phyloP scores from a whole-genome alignment of 2,329 filamentous ascomycete species.

The Ustulina deusta region DNA sequence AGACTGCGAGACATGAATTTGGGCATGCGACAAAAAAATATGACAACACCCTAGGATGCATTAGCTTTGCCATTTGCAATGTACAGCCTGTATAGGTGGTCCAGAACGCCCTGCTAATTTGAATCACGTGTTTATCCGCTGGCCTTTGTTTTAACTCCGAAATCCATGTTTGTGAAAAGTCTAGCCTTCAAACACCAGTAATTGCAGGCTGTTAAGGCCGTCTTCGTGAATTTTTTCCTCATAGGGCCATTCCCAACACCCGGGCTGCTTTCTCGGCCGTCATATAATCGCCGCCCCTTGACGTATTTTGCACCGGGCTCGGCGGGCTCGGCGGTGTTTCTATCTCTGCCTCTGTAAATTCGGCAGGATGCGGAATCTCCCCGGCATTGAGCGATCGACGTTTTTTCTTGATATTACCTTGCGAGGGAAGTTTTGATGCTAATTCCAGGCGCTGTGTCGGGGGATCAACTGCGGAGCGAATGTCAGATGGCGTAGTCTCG shows the following conservation, averaged over 20 bases:
- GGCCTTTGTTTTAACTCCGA: constrained; percentile 14
- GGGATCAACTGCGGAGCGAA: constrained; percentile 39
- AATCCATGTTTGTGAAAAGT: constrained; percentile 15
- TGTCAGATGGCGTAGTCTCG: constrained; percentile 42
- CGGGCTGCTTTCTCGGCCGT: constrained; percentile 50
- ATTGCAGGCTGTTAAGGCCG: neutral
- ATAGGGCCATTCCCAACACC: constrained; percentile 49
- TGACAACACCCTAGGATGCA: constrained; percentile 19
- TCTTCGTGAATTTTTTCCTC: constrained; percentile 11
- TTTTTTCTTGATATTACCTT: constrained; percentile 54
- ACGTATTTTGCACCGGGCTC: constrained; percentile 44
- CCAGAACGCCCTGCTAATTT: constrained; percentile 38
- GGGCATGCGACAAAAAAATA: neutral
- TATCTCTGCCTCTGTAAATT: constrained; percentile 45
- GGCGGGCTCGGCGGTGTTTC: constrained; percentile 50
- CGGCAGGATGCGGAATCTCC: constrained; percentile 51
- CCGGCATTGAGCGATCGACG: constrained; percentile 50
- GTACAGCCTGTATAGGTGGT: constrained; percentile 8
- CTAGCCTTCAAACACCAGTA: constrained; percentile 1
- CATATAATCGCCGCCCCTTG: constrained; percentile 45
- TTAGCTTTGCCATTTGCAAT: constrained; percentile 11
- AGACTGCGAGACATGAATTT: constrained; percentile 1
- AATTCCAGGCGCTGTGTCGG: constrained; percentile 42
- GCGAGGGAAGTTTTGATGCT: constrained; percentile 45
- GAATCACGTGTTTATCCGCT: constrained; percentile 18